Evolutionary conservation across 176 grass and related monocot genomes (phyloP).

Genomic region (Lolium rigidum): DNA sequence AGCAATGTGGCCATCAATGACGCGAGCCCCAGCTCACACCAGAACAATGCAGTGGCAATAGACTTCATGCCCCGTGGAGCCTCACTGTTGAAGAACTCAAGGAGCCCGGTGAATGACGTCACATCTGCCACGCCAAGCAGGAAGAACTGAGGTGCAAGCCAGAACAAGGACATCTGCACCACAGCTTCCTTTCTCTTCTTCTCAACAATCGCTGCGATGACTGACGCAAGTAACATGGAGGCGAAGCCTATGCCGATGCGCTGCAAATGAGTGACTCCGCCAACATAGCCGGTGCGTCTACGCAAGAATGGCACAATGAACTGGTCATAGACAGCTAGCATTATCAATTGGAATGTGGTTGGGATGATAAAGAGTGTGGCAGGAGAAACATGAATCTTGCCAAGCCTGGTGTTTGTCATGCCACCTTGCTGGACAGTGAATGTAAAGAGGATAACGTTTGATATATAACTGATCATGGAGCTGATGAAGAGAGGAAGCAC

Average conservation of each 20-base stretch:
- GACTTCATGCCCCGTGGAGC: conserved; percentile 66
- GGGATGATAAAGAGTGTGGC: conserved; percentile 78
- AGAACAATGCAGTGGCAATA: conserved; percentile 65
- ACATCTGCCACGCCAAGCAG: conserved; percentile 65
- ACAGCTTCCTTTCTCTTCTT: conserved; percentile 10
- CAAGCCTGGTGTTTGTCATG: conserved; percentile 72
- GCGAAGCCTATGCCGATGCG: conserved; percentile 65
- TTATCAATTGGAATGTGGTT: conserved; percentile 64
- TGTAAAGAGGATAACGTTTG: conserved; percentile 59
- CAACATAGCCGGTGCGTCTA: conserved; percentile 58
- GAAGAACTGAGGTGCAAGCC: conserved; percentile 74
- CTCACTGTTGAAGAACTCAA: conserved; percentile 81
- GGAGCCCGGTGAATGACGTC: conserved; percentile 67
- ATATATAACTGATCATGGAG: conserved; percentile 55
- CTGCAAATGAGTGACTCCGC: conserved; percentile 76
- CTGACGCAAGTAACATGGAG: conserved; percentile 41
- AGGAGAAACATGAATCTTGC: conserved; percentile 55
- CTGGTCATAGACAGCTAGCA: conserved; percentile 68
- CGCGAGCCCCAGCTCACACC: conserved; percentile 55
- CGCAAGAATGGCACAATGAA: conserved; percentile 61
- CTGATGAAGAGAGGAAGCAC: conserved; percentile 84
- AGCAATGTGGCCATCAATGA: conserved; percentile 57
- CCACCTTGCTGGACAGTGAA: conserved; percentile 84
- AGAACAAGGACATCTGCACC: conserved; percentile 59
- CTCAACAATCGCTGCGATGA: conserved; percentile 70